Conservation (phyloP, 345 rosid species). For the Euphorbia peplus region DNA sequence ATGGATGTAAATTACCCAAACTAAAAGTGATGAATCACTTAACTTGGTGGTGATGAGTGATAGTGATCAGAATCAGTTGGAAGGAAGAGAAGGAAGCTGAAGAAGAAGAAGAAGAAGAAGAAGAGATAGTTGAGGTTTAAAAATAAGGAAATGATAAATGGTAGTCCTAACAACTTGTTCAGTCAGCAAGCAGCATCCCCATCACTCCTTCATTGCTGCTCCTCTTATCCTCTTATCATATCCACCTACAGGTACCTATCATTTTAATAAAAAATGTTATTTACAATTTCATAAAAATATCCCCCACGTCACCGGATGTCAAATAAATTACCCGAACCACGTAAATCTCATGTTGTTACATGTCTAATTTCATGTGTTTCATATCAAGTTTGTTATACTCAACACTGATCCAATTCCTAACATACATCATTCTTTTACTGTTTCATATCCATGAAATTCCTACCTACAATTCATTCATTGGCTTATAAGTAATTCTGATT, state of each 20-base stretch:
- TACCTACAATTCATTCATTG: not conserved
- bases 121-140: not conserved
- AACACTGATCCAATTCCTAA: not conserved
- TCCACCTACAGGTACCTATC: conserved; percentile 28
- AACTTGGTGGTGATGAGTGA: not conserved
- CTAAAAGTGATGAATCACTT: not conserved
- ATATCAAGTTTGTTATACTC: not conserved
- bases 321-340: too few relatives aligned
- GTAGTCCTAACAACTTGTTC: not conserved
- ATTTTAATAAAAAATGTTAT: too few relatives aligned
- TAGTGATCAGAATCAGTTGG: too few relatives aligned
- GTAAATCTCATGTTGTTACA: too few relatives aligned
- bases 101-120: not conserved
- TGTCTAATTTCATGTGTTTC: not conserved
- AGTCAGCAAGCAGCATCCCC: conserved; percentile 20
- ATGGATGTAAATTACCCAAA: not conserved
- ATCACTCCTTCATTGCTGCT: conserved; percentile 25
- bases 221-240: conserved; percentile 27
- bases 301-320: too few relatives aligned
- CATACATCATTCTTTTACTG: not conserved
- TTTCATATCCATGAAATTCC: not conserved
- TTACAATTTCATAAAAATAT: too few relatives aligned
- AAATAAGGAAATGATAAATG: conserved; percentile 31
- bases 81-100: too few relatives aligned
- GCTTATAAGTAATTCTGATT: not conserved